A percentile compares a stretch with the other conserved stretches of the same genome.
phyloP scores from a whole-genome alignment of 1,284 basidiomycete genomes.

The Fomitopsis palustris region DNA sequence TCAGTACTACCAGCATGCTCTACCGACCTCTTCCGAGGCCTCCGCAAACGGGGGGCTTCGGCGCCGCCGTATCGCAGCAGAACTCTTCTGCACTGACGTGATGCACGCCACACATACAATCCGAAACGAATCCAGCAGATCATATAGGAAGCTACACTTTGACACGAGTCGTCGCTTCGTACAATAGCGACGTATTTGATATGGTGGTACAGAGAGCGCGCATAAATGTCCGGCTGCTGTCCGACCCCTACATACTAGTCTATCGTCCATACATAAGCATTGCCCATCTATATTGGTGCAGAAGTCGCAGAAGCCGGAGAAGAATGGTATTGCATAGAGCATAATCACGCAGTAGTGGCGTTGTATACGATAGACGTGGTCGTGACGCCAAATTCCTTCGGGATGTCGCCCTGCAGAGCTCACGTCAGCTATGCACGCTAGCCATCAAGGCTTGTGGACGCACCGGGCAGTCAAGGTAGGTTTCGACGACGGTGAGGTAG shows the following conservation, averaged over 20 bases:
- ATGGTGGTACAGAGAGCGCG: background rate
- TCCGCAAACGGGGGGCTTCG: no score
- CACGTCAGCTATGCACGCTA: background rate
- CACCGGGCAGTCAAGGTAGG: slow-evolving; percentile 11
- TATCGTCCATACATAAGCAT: background rate
- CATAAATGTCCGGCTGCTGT: background rate
- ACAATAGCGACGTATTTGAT: background rate
- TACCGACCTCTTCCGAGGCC: no score
- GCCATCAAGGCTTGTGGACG: background rate
- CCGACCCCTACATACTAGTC: background rate
- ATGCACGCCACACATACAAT: no score
- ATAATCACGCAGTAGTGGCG: background rate
- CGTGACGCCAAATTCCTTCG: slow-evolving; percentile 17
- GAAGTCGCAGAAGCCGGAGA: background rate
- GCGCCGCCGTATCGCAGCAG: no score
- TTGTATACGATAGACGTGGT: slow-evolving; percentile 14
- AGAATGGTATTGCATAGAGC: background rate
- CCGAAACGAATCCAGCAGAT: background rate
- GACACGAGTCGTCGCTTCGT: background rate
- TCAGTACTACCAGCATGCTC: no score
- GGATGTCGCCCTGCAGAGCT: slow-evolving; percentile 8
- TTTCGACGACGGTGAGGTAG: slow-evolving; percentile 11
- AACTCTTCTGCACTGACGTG: no score
- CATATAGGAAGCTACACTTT: background rate
- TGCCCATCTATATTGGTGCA: background rate